Base-by-base conservation (phyloP, 257 asterid genomes). In the Nicotiana tabacum region DNA sequence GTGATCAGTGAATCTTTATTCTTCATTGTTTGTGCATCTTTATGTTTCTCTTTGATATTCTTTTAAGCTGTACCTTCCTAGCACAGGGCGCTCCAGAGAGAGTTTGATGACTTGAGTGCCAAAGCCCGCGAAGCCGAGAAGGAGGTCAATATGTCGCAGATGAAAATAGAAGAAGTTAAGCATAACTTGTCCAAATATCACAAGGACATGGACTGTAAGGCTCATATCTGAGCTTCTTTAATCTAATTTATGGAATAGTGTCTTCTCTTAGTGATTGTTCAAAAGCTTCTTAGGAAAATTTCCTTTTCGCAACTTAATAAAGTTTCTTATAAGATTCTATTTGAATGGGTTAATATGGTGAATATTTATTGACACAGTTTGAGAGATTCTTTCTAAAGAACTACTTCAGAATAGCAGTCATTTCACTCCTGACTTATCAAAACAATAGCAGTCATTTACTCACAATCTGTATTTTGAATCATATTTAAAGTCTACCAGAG, bases 51-150 rank as follows among this genome's bases (percentile, higher is more conserved):
- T 43, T 72, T 76, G 27, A 53, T 62, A 72, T 51, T 78, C 57
- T 83, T 78, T 85, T 64, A 76, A 80, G 83, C 85, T 82, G 43
- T 27, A 51, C 80, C 80, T 74, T 51, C 85, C 66, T 87, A 83
- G 61, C 86, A 77, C 92, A 96, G 99, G 83, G 88, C 93, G 82
- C 91, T 91, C 39, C 88, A 85, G 79, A 86, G 82, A 88, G 99
- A 96, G 89, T 93, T 88, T 84, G 91, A 93, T 76, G 97, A 96
- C 84, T 77, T 94, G 84, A 92, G 89, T 80, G 83, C 87, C 78
- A 96, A 96, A 87, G 92, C 92, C 84, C 93, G 87, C 56, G 97
- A 90, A 83, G 97, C 98, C 68, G 94, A 91, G 87, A 93, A 90
- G 85, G 98, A 94, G 85, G 97, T 93, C 88, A 92, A 90, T 80